Evolutionary conservation across 140 eudicot species (phyloP).

Genomic region (Erigeron philadelphicus): DNA sequence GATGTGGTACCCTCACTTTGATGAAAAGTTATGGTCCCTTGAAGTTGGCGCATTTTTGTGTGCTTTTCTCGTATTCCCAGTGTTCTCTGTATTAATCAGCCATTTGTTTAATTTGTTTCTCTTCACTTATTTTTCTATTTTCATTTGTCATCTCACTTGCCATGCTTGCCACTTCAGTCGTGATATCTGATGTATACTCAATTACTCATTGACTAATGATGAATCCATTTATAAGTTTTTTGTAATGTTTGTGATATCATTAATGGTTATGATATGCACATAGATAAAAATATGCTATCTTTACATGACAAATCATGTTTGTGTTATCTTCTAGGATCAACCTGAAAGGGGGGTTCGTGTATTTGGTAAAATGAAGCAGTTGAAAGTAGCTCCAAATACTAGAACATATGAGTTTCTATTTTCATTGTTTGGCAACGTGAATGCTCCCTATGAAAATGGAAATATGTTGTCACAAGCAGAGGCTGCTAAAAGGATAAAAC

Average conservation of each 20-base stretch:
- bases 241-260: background rate
- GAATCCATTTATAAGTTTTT: background rate
- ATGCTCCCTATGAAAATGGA: constrained; percentile 78
- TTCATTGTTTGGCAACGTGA: constrained; percentile 79
- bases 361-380: constrained; percentile 69
- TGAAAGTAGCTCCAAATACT: constrained; percentile 48
- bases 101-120: constrained; percentile 5
- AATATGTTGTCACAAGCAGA: constrained; percentile 55
- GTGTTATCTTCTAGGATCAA: constrained; percentile 53
- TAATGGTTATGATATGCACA: constrained; percentile 1
- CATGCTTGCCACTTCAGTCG: constrained; percentile 4
- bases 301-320: background rate
- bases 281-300: constrained; percentile 11
- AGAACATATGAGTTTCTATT: constrained; percentile 74
- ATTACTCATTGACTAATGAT: background rate
- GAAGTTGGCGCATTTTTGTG: background rate
- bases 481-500: constrained; percentile 62
- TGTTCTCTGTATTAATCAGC: background rate
- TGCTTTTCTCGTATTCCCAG: background rate
- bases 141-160: background rate
- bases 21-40: background rate
- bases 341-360: constrained; percentile 69
- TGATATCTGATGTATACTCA: constrained; percentile 3
- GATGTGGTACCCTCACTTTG: background rate
- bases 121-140: background rate